These are phyloP conservation scores for Pichia sp. DNA, from an alignment of 1,139 yeast species.

Conservation along the genomic window DNA sequence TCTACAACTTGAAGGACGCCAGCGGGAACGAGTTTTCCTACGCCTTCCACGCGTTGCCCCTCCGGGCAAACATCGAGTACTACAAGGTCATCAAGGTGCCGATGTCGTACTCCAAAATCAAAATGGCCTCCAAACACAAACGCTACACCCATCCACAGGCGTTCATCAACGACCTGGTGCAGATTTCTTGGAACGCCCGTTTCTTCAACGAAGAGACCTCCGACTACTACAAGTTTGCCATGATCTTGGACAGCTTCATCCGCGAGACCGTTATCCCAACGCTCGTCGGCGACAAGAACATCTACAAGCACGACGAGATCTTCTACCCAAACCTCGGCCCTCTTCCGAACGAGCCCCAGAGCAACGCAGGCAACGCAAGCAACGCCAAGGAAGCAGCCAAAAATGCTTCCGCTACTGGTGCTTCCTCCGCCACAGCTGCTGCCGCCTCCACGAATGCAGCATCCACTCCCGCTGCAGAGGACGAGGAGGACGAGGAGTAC, in stretches of 20 bases:
- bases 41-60: conserved; percentile 45
- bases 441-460: not conserved
- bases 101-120: conserved; percentile 42
- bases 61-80: conserved; percentile 40
- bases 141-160: conserved; percentile 59
- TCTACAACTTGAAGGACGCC: conserved; percentile 24
- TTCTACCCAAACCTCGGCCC: conserved; percentile 72
- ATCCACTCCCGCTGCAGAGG: conserved; percentile 15
- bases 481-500: conserved; percentile 27
- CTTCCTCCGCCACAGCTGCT: not conserved
- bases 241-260: conserved; percentile 60
- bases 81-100: conserved; percentile 46
- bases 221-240: conserved; percentile 66
- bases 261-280: conserved; percentile 52
- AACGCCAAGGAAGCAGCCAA: too few relatives aligned
- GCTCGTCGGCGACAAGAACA: conserved; percentile 40
- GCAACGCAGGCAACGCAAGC: conserved; percentile 10
- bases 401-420: not conserved
- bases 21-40: conserved; percentile 33
- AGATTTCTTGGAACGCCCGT: conserved; percentile 86
- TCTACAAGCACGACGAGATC: conserved; percentile 37
- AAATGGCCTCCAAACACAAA: conserved; percentile 40
- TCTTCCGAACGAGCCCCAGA: conserved; percentile 49
- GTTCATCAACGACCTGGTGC: conserved; percentile 73
- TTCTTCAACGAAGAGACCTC: conserved; percentile 72